Evolutionary conservation across 352 stramenopile species (phyloP).

Genomic region (Phytophthora syringae): DNA sequence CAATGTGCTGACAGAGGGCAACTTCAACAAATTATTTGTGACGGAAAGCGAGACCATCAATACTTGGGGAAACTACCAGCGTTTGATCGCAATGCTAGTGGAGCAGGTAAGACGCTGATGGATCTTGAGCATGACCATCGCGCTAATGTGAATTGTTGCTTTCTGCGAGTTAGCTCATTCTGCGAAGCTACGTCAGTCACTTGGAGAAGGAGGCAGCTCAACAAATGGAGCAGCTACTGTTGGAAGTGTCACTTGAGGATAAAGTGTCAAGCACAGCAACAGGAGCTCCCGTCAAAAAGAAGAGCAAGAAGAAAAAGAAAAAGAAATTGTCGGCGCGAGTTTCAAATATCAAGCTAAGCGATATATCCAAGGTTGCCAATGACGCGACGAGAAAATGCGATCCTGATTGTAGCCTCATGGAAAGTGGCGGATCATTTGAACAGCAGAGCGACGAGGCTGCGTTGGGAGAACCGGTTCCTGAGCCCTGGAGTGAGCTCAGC

Average conservation of each 20-base stretch:
- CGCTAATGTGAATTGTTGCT: not conserved
- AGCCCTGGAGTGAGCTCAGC: slow-evolving; percentile 25
- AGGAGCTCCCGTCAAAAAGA: slow-evolving; percentile 39
- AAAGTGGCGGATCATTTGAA: not conserved
- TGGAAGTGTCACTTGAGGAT: slow-evolving; percentile 58
- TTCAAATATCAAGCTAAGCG: not conserved
- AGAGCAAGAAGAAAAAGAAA: slow-evolving; percentile 54
- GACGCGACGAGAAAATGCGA: not conserved
- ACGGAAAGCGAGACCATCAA: slow-evolving; percentile 81
- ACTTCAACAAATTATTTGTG: slow-evolving; percentile 80
- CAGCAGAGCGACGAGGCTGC: not conserved
- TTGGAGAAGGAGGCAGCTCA: slow-evolving; percentile 69
- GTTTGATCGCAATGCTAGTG: slow-evolving; percentile 85
- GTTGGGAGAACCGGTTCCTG: slow-evolving; percentile 15
- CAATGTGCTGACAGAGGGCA: slow-evolving; percentile 64
- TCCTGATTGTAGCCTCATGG: not conserved
- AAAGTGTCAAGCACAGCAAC: slow-evolving; percentile 5
- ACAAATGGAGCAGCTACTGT: slow-evolving; percentile 82
- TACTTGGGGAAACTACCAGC: slow-evolving; percentile 84
- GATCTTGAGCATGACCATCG: not conserved
- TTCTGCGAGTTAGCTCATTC: slow-evolving; percentile 57
- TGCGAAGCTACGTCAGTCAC: slow-evolving; percentile 73
- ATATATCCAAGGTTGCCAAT: not conserved
- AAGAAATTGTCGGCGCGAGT: slow-evolving; percentile 21
- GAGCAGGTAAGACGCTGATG: slow-evolving; percentile 53